Evolutionary conservation across 768 basidiomycete species (phyloP), one percentile per base, ranked within the genome.

Genomic region (Tulasnella sp.): DNA sequence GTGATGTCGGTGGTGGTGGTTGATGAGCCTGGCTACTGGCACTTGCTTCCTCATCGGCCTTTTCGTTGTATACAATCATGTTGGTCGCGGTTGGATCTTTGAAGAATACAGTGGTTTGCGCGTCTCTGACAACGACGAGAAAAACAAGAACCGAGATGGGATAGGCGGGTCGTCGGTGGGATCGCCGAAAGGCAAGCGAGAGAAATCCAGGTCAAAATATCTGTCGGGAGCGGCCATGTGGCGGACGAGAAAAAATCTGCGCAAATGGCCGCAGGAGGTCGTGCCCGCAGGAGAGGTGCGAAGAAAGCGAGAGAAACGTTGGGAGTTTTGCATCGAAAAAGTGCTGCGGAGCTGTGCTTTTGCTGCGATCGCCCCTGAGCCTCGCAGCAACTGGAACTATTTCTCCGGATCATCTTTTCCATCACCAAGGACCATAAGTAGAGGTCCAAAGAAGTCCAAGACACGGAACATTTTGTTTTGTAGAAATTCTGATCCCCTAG

Each of bases 11-110:
- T 12, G 40, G 40, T 34, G 40, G 42, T 25, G 17, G 71, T 19
- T 45, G 71, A 34, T 40, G 17, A 12, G 31, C 49, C 17, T 11
- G 1, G 22, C 22, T 49, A 22, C 49, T 49, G 49, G 22, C 19
- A 58, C 54, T n/a, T 14, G 45, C 38, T 38, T 74, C 73, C 3
- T 36, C 73, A 34, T 74, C 73, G 40, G 29, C 40, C 36, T 74
- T 74, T 36, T 74, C 73, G 73, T 74, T 74, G 73, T 54, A 36
- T n/a, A 74, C 7, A 29, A 74, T 74, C 73, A 74, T 74, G 29
- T 11, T 58, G 58, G 25, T 64, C 29, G 58, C 31, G 22, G 58
- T 12, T 34, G 58, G 15, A 17, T 12, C 11, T 3, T 2, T 34
- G 14, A 31, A 25, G 31, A 25, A 12, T 14, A 29, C 58, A 25